Evolutionary conservation across 805 yeast species (phyloP).

Genomic region (Jamesozyma gamospora): DNA sequence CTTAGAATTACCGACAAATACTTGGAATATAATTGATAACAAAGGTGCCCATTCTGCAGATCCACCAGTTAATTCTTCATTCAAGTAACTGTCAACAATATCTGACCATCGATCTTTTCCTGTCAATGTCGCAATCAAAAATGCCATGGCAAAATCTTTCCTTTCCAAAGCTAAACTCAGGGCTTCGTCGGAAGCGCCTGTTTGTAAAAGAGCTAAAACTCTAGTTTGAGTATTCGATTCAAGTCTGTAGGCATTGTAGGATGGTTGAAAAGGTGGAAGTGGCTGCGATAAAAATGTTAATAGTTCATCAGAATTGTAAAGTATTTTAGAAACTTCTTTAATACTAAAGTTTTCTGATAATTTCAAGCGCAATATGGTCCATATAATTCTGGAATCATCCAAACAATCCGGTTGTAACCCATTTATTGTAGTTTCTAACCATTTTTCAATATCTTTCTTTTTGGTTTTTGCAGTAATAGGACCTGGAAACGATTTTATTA

Average conservation of each 20-base stretch:
- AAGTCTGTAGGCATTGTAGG: slow-evolving; percentile 33
- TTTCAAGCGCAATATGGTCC: slow-evolving; percentile 20
- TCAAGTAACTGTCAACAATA: slow-evolving; percentile 49
- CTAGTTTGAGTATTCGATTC: slow-evolving; percentile 27
- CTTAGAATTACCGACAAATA: slow-evolving; percentile 51
- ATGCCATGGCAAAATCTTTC: slow-evolving; percentile 69
- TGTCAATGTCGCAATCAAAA: slow-evolving; percentile 56
- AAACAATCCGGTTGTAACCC: slow-evolving; percentile 14
- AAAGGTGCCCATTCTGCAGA: slow-evolving; percentile 27
- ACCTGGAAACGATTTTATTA: slow-evolving; percentile 30
- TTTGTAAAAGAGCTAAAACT: slow-evolving; percentile 35
- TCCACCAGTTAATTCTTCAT: slow-evolving; percentile 34
- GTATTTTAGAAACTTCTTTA: slow-evolving; percentile 27
- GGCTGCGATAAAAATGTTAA: slow-evolving; percentile 19
- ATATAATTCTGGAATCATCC: slow-evolving; percentile 15
- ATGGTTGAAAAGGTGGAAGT: slow-evolving; percentile 3
- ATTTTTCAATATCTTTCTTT: slow-evolving; percentile 57
- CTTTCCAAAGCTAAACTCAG: slow-evolving; percentile 49
- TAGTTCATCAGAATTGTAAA: slow-evolving; percentile 28
- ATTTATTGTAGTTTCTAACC: slow-evolving; percentile 40
- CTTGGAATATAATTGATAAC: slow-evolving; percentile 49
- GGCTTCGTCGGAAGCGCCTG: slow-evolving; percentile 62
- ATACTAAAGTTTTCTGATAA: slow-evolving; percentile 19
- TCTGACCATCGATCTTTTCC: slow-evolving; percentile 52
- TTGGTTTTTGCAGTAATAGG: slow-evolving; percentile 54